Evolutionary conservation across 2,329 filamentous ascomycete species (phyloP), one percentile per base, ranked within the genome.

Genomic region (Hypocrella siamensis): DNA sequence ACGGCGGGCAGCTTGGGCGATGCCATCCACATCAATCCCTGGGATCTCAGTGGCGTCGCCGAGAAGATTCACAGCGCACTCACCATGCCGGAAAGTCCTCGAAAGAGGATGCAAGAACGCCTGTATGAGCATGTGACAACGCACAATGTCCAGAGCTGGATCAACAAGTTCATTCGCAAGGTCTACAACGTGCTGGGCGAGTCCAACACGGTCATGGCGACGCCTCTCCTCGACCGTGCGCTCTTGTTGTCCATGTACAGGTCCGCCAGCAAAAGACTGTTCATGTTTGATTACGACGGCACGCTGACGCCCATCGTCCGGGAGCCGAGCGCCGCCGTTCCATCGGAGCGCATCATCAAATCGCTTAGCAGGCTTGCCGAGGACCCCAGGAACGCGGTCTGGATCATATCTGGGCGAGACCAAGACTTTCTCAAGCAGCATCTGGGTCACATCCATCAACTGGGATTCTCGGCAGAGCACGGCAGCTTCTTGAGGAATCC

Each of bases 241-340:
- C 65, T 73, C 39, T 57, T 94, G 41, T 61, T 93, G 24, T 60
- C 67, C 33, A 76, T 77, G 37, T 96, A 94, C 54, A 72, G 75
- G 37, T 61, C 68, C 25, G 75, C 84, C 4, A 70, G 70, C 39
- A 83, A 81, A 56, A 75, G 90, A 9, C 65, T 98, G 3, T 93
- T 96, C 62, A 88, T 98, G 82, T 94, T 96, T 50, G 90, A 98
- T 58, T 98, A 98, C 47, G 90, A 98, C 51, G 90, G 90, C 30
- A 98, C 90, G 1, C 68, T 98, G 33, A 96, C 90, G 4, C 83
- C 86, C 0, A 96, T 98, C 45, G 90, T 96, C 34, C 79, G 80
- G 43, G 85, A 96, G 47, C 90, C 90, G 2, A 77, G 79, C 42
- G 77, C 84, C 5, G 90, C 90, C 3, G 76, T 94, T 25, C 90